phyloP scores from a whole-genome alignment of 768 basidiomycete genomes.

The Leccinellum rugosiceps region DNA sequence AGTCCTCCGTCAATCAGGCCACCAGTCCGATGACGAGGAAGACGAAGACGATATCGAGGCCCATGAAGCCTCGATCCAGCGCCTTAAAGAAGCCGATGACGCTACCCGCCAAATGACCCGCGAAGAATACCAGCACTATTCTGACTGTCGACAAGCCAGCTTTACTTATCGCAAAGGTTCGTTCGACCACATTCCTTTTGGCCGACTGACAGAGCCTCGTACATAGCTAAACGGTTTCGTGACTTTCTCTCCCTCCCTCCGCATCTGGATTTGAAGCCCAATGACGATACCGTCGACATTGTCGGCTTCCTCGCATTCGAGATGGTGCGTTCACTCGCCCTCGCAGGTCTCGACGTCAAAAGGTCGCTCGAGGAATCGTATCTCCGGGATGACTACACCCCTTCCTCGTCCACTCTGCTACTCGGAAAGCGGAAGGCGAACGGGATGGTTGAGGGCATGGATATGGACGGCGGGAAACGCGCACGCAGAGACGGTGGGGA shows the following conservation, averaged over 20 bases:
- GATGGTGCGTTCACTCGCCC: conserved; percentile 90
- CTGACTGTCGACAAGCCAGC: conserved; percentile 93
- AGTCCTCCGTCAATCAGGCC: conserved; percentile 67
- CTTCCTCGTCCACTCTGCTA: conserved; percentile 45
- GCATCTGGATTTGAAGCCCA: conserved; percentile 83
- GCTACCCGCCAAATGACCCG: conserved; percentile 94
- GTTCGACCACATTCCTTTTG: background rate
- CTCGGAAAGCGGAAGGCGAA: conserved; percentile 69
- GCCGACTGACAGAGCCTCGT: background rate
- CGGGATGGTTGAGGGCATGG: conserved; percentile 45
- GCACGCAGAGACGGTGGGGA: conserved; percentile 46
- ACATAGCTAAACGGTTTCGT: conserved; percentile 89
- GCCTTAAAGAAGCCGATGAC: conserved; percentile 93
- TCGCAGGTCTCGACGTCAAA: conserved; percentile 84
- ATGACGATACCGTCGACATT: conserved; percentile 94
- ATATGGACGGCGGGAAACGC: conserved; percentile 43
- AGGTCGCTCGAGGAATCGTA: conserved; percentile 71
- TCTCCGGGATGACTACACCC: conserved; percentile 59
- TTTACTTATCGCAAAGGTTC: conserved; percentile 96
- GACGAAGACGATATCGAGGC: conserved; percentile 97
- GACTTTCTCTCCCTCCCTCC: conserved; percentile 90
- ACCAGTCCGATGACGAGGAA: conserved; percentile 91
- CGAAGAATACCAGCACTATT: conserved; percentile 96
- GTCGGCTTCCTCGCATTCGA: conserved; percentile 97
- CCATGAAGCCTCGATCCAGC: conserved; percentile 88